Evolutionary conservation across 208 protist genomes (phyloP).

Genomic region (Porcisia deanei): DNA sequence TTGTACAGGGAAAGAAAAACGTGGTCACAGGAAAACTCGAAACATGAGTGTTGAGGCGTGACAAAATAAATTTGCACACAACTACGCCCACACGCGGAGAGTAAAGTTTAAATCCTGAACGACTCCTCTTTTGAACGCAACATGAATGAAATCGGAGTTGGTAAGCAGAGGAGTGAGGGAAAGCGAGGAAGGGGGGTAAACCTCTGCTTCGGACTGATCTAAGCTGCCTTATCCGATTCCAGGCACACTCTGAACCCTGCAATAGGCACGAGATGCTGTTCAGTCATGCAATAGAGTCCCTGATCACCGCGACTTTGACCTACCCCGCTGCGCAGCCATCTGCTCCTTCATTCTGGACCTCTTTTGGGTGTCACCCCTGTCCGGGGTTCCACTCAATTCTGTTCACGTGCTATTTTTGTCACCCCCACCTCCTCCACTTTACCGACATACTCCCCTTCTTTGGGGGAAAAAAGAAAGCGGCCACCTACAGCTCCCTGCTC

Average conservation of each 20-base stretch:
- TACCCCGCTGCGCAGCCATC: not conserved
- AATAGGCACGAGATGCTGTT: not conserved
- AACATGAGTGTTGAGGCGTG: too few species aligned
- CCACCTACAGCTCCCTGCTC: not conserved
- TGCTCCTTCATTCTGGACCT: not conserved
- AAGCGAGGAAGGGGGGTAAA: not conserved
- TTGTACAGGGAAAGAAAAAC: too few species aligned
- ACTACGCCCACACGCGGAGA: too few species aligned
- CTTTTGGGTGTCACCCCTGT: not conserved
- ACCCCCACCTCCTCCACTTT: not conserved
- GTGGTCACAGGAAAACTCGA: too few species aligned
- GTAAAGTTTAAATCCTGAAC: too few species aligned
- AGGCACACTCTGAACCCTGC: not conserved
- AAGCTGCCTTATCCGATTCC: not conserved
- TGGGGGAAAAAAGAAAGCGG: not conserved
- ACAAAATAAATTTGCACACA: too few species aligned
- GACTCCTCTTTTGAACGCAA: too few species aligned
- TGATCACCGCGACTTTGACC: not conserved
- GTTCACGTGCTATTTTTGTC: not conserved
- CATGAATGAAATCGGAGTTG: not conserved
- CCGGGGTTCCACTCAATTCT: not conserved
- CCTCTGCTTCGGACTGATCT: not conserved
- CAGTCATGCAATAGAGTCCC: not conserved
- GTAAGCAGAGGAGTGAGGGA: not conserved
- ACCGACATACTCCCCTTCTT: not conserved